Percentiles rank a stretch among this genome's conserved stretches.
These are phyloP conservation scores for Crucibulum laeve DNA, from an alignment of 768 basidiomycete genomes.

Conservation along the genomic window DNA sequence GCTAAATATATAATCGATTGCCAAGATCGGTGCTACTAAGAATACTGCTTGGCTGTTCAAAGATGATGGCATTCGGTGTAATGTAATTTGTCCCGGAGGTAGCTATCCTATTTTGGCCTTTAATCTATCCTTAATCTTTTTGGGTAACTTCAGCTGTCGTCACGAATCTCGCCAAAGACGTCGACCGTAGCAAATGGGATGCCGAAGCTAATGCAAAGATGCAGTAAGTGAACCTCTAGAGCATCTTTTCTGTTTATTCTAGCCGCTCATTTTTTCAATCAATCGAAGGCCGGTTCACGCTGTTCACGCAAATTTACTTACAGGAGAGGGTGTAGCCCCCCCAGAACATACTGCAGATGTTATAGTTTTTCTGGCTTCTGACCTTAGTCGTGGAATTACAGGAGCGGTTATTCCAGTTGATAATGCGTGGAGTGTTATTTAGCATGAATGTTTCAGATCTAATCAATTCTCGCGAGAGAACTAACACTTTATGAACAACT, in stretches of 20 bases:
- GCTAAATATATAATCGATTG: not conserved
- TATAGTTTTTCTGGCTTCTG: constrained; percentile 10
- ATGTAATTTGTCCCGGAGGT: constrained; percentile 12
- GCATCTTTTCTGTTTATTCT: not conserved
- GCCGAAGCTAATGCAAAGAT: not conserved
- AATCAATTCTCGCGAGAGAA: no score
- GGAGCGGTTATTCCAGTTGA: constrained; percentile 10
- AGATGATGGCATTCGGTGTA: constrained; percentile 12
- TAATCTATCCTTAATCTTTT: not conserved
- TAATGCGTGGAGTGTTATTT: constrained; percentile 10
- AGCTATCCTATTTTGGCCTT: not conserved
- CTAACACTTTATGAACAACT: no score
- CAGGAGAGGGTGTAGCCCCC: constrained; percentile 2
- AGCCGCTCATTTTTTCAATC: not conserved
- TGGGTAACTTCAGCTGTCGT: not conserved
- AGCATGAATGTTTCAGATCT: no score
- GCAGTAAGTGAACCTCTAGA: not conserved
- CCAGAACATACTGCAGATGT: constrained; percentile 4
- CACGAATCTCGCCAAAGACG: not conserved
- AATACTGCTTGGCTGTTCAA: constrained; percentile 13
- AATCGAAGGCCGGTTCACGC: constrained; percentile 5
- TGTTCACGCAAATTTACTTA: constrained; percentile 3
- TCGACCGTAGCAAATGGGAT: not conserved
- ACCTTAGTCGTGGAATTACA: constrained; percentile 7
- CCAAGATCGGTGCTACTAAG: constrained; percentile 10